A percentile compares a stretch with the other conserved stretches of the same genome.
phyloP scores from a whole-genome alignment of 495 filamentous ascomycete species.

The Terfezia claveryi region DNA sequence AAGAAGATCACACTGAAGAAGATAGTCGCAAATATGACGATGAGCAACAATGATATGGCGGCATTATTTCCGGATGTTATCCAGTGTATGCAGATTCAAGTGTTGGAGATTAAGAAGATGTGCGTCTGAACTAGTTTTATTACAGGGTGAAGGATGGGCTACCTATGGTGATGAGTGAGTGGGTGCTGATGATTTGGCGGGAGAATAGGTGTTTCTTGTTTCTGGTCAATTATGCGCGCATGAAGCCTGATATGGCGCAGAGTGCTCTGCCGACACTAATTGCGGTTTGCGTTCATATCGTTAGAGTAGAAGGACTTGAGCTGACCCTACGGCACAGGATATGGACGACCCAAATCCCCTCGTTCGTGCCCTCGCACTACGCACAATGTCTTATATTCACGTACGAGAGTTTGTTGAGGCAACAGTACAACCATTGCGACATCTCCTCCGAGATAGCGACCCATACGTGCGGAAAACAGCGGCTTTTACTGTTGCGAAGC shows the following conservation, averaged over 20 bases:
- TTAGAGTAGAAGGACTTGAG: not conserved
- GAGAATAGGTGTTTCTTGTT: constrained; percentile 48
- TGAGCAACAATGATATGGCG: constrained; percentile 99
- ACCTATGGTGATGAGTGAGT: not conserved
- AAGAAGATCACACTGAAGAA: constrained; percentile 99
- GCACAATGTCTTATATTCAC: constrained; percentile 94
- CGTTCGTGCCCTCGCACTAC: constrained; percentile 74
- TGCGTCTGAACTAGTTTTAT: constrained; percentile 18
- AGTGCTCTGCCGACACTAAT: constrained; percentile 79
- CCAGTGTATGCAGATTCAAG: constrained; percentile 78
- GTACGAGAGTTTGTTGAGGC: constrained; percentile 90
- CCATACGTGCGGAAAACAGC: constrained; percentile 97
- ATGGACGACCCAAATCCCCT: constrained; percentile 87
- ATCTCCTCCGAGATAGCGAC: constrained; percentile 65
- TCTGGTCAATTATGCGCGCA: constrained; percentile 84
- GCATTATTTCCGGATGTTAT: constrained; percentile 90
- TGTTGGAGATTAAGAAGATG: constrained; percentile 99
- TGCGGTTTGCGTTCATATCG: constrained; percentile 32
- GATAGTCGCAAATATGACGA: constrained; percentile 99
- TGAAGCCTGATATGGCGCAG: constrained; percentile 83
- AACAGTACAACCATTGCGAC: constrained; percentile 63
- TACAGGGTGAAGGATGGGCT: constrained; percentile 11
- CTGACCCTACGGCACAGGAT: constrained; percentile 35
- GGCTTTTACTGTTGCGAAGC: constrained; percentile 86
- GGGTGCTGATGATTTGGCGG: not conserved